Conservation (phyloP, 164 flowering plant species). For the Dillenia turbinata region DNA sequence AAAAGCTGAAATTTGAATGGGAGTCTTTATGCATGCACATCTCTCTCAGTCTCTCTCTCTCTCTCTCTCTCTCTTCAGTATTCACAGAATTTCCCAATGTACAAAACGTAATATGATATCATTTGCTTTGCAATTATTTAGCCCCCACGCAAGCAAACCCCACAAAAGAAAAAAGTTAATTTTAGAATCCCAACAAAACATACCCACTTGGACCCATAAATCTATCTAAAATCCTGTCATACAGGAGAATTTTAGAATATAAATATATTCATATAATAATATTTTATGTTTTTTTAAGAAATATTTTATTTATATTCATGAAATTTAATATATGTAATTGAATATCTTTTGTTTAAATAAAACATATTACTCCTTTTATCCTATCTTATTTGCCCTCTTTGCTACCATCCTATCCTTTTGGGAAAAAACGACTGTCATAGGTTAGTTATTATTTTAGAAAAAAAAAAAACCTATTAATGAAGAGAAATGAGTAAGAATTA, state of each 20-base stretch:
- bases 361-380: neutral
- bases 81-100: neutral
- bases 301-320: no score
- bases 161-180: slow-evolving; percentile 8
- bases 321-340: no score
- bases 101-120: slow-evolving; percentile 1
- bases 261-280: no score
- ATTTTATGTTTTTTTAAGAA: no score
- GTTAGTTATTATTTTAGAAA: no score
- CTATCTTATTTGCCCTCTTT: slow-evolving; percentile 12
- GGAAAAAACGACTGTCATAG: no score
- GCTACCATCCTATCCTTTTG: slow-evolving; percentile 16
- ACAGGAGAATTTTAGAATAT: no score
- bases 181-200: slow-evolving; percentile 49
- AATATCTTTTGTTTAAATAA: no score
- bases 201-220: neutral
- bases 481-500: no score
- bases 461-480: no score
- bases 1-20: slow-evolving; percentile 42
- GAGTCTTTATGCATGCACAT: slow-evolving; percentile 8
- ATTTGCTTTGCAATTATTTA: slow-evolving; percentile 33
- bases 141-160: slow-evolving; percentile 22
- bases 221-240: no score
- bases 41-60: slow-evolving; percentile 5
- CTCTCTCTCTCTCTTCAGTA: neutral